These are phyloP conservation scores for Ulmus americana DNA, from an alignment of 331 rosid species.

Conservation along the genomic window DNA sequence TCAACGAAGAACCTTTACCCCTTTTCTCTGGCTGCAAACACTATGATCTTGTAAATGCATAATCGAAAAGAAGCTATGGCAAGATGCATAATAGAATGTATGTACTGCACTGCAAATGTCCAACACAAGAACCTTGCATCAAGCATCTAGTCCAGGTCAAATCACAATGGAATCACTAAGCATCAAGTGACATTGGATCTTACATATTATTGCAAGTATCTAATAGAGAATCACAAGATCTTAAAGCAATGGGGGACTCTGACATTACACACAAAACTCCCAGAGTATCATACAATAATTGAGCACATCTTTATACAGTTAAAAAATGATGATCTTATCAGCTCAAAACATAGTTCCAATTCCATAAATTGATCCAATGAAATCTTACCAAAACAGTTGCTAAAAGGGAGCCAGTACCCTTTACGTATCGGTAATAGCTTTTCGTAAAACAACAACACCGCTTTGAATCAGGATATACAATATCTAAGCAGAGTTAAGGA, in stretches of 20 bases:
- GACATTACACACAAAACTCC: background rate
- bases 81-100: background rate
- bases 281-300: background rate
- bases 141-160: background rate
- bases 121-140: background rate
- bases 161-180: background rate
- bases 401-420: slow-evolving; percentile 92
- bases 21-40: slow-evolving; percentile 54
- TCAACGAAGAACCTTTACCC: slow-evolving; percentile 58
- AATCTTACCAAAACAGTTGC: slow-evolving; percentile 65
- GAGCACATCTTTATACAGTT: background rate
- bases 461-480: slow-evolving; percentile 80
- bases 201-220: background rate
- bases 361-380: slow-evolving; percentile 2
- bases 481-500: slow-evolving; percentile 60
- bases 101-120: background rate
- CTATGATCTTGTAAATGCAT: slow-evolving; percentile 18
- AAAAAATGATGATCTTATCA: background rate
- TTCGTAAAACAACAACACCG: slow-evolving; percentile 94
- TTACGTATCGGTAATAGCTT: slow-evolving; percentile 85
- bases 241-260: background rate
- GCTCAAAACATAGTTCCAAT: background rate
- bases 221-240: background rate
- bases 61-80: slow-evolving; percentile 3
- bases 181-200: slow-evolving; percentile 5